Conservation (phyloP, 2,329 filamentous ascomycete genomes). For the Xylariaceae sp. region DNA sequence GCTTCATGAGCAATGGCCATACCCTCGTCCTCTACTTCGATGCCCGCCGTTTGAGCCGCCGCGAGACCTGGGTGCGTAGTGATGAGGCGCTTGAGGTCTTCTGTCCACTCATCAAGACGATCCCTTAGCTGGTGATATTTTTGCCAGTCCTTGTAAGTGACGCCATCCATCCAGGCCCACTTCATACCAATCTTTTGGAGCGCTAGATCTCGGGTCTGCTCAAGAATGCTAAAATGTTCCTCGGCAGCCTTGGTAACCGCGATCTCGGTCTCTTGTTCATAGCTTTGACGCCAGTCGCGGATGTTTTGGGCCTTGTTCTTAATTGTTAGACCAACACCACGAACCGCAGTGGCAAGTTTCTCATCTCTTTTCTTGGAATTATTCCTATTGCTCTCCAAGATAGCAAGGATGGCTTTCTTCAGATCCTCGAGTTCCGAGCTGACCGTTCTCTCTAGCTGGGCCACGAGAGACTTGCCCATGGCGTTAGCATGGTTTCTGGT, state of each 20-base stretch:
- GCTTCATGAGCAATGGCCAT: constrained; percentile 82
- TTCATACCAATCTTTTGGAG: constrained; percentile 91
- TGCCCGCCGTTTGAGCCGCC: constrained; percentile 70
- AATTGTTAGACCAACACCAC: constrained; percentile 73
- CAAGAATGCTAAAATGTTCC: constrained; percentile 81
- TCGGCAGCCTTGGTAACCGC: constrained; percentile 77
- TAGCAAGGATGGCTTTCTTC: constrained; percentile 69
- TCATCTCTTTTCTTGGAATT: constrained; percentile 52
- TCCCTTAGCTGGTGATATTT: constrained; percentile 90
- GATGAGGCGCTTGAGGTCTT: constrained; percentile 79
- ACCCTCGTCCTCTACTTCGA: constrained; percentile 75
- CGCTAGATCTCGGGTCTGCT: constrained; percentile 81
- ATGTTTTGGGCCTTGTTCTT: constrained; percentile 80
- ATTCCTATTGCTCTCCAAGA: constrained; percentile 64
- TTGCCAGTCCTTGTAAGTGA: constrained; percentile 97
- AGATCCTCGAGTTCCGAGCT: constrained; percentile 68
- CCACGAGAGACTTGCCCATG: constrained; percentile 70
- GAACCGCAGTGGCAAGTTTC: constrained; percentile 58
- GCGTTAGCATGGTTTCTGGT: constrained; percentile 69
- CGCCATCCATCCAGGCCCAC: constrained; percentile 94
- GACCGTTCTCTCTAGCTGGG: constrained; percentile 72
- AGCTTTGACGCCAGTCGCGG: constrained; percentile 76
- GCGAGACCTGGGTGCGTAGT: constrained; percentile 74
- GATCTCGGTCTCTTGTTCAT: constrained; percentile 71
- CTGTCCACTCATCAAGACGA: constrained; percentile 83